Evolutionary conservation across 2,329 filamentous ascomycete genomes (phyloP), one percentile per base, ranked within the genome.

Genomic region (Fusarium citri): DNA sequence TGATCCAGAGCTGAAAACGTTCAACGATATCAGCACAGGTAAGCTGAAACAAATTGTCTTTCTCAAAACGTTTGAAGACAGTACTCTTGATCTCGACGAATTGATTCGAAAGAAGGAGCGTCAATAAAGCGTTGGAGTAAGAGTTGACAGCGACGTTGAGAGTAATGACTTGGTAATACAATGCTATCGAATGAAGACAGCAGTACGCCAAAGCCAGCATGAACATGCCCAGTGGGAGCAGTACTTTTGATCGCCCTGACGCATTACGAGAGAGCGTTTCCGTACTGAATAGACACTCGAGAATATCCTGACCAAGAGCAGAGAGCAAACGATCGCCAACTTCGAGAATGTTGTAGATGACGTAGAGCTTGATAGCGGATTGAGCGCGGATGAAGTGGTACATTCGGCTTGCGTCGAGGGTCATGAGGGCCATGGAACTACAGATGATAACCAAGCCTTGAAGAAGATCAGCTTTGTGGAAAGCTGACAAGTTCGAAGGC

Each of bases 41-140:
- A 16, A 99, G 86, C 78, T 99, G 96, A 77, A 99, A 99, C 0
- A 97, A 84, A 71, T 97, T 98, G 77, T 99, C 96, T 79, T 98
- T 98, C 75, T 99, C 96, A 69, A 98, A 97, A 65, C 95, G 96
- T 83, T 99, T 98, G 85, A 99, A 99, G 1, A 99, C 97, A 0
- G 94, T 97, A 65, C 93, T 93, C 78, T 99, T 99, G 84, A 99
- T 97, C 82, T 99, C 96, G 45, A 99, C 96, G 75, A 99, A 99
- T 77, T 99, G 97, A 77, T 98, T 99, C 9, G 94, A 98, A 78
- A 99, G 89, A 3, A 99, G 85, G 1, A 99, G 87, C 0, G 96
- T 98, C 34, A 99, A 85, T 7, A 99, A 84, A 0, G 96, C 95
- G 76, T 99, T 99, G 0, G 94, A 98, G 80, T 99, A 99, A 1